Percentiles rank a stretch among this genome's conserved stretches.
phyloP scores from a whole-genome alignment of 345 rosid genomes.

The Angophora floribunda region DNA sequence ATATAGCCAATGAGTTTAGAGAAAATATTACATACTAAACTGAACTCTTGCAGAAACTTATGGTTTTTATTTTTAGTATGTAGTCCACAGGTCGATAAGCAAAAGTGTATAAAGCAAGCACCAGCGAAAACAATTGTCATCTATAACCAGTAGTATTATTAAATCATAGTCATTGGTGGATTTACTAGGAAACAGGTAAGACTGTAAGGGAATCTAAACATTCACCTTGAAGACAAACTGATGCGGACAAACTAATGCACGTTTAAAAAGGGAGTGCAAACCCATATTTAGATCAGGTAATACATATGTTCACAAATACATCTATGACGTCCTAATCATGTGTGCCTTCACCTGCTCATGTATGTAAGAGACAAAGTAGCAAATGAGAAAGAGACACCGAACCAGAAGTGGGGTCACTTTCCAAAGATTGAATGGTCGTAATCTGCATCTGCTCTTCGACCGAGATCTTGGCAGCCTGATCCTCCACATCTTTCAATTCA shows the following conservation, averaged over 20 bases:
- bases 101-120: background rate
- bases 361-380: background rate
- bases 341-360: background rate
- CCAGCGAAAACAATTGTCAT: background rate
- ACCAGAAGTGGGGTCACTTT: constrained; percentile 53
- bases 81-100: background rate
- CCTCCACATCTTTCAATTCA: constrained; percentile 51
- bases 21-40: background rate
- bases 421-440: constrained; percentile 44
- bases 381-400: background rate
- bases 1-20: background rate
- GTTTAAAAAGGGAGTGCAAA: too few relatives aligned
- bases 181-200: background rate
- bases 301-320: background rate
- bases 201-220: background rate
- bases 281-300: background rate
- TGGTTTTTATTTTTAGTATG: background rate
- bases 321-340: background rate
- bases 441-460: constrained; percentile 62
- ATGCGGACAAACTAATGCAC: background rate
- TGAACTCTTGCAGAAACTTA: background rate
- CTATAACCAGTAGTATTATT: background rate
- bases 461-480: constrained; percentile 68
- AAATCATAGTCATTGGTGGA: background rate
- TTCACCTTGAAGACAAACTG: background rate